phyloP scores from a whole-genome alignment of 768 basidiomycete genomes.

The Symmetrospora coprosmae region DNA sequence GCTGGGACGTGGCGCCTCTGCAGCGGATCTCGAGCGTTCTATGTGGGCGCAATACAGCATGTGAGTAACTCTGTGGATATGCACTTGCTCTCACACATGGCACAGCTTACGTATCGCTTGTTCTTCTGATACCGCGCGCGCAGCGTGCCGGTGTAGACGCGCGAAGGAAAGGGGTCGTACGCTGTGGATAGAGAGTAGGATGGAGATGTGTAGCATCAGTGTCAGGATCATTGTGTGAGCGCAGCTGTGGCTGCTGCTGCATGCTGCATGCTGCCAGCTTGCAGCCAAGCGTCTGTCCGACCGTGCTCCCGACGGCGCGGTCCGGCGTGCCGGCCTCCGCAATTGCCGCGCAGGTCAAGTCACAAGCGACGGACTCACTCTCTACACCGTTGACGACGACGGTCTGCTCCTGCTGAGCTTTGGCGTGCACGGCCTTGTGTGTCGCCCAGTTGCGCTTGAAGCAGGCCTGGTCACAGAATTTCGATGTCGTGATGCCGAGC shows the following conservation, averaged over 20 bases:
- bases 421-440: slow-evolving; percentile 24
- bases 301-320: too few species aligned
- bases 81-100: neutral
- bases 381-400: slow-evolving; percentile 13
- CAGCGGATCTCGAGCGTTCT: slow-evolving; percentile 68
- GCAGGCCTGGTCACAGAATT: slow-evolving; percentile 85
- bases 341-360: too few species aligned
- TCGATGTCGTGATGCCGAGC: slow-evolving; percentile 39
- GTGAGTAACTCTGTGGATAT: neutral
- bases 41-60: slow-evolving; percentile 38
- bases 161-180: slow-evolving; percentile 18
- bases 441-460: slow-evolving; percentile 72
- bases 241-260: neutral
- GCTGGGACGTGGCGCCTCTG: slow-evolving; percentile 54
- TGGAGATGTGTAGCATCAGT: neutral
- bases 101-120: slow-evolving; percentile 16
- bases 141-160: slow-evolving; percentile 35
- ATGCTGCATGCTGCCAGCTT: too few species aligned
- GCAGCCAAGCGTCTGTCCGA: too few species aligned
- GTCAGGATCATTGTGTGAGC: neutral
- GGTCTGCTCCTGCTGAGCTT: neutral
- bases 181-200: slow-evolving; percentile 15
- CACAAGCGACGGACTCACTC: too few species aligned
- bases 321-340: too few species aligned
- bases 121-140: slow-evolving; percentile 34